Evolutionary conservation across 192 early-diverging fungal genomes (phyloP), one percentile per base, ranked within the genome.

Genomic region (Podochytrium sp.): DNA sequence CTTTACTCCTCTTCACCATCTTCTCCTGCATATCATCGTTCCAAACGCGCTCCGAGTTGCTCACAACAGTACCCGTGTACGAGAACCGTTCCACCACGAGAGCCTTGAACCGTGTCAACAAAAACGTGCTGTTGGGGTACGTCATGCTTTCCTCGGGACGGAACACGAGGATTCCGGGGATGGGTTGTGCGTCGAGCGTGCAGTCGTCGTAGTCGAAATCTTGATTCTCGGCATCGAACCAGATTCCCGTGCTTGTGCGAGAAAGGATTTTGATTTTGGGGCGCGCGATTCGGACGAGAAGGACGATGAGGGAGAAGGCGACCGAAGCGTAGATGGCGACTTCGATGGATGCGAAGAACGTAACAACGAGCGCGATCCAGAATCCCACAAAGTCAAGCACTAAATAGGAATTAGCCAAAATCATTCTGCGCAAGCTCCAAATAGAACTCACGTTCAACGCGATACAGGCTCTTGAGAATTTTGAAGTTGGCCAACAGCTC

Each of bases 291-390:
- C 94, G 87, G 76, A 91, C 83, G 20, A 98, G 83, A n/a, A 95
- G 81, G 33, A 98, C 80, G 0, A 92, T 71, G 12, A 90, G 82
- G 0, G 95, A 89, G 59, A 92, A 81, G 1, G 73, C 90, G 4
- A 94, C 90, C 10, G 92, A 84, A 4, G 88, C 83, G 71, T 94
- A 94, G 67, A 98, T 94, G 62, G 90, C 92, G 32, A 85, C 89
- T 80, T 94, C 92, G 57, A 94, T 89, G 61, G 81, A 81, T 35
- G 81, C 78, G 78, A 92, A 87, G 49, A 91, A 79, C 34, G 89
- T 84, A 47, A 92, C 81, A 25, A 90, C 43, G 30, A 88, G 71
- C 0, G 87, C 84, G 30, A 86, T 38, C 18, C 76, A 3, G 53
- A 87, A 88, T 14, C 82, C 79, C 0, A 85, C 1, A 27, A 91